A percentile compares a stretch with the other conserved stretches of the same genome.
Evolutionary conservation across 805 yeast genomes (phyloP).

Genomic region (Nakazawaea sp.): DNA sequence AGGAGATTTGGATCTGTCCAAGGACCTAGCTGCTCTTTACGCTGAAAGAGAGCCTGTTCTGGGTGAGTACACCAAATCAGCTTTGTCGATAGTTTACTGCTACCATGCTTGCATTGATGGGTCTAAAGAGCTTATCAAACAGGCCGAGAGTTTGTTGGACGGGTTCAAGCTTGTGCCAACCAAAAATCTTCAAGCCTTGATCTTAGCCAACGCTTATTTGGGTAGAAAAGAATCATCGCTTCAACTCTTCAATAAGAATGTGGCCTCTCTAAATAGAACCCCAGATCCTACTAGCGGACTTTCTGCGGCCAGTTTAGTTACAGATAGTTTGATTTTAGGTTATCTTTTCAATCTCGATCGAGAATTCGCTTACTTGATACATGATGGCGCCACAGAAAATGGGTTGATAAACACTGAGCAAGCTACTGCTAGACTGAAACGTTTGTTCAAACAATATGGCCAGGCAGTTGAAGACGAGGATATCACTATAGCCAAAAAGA

Average conservation of each 20-base stretch:
- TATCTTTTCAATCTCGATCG: slow-evolving; percentile 20
- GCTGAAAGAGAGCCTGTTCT: slow-evolving; percentile 17
- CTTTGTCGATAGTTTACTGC: slow-evolving; percentile 18
- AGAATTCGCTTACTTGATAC: slow-evolving; percentile 24
- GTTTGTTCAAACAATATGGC: slow-evolving; percentile 24
- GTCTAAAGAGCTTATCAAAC: slow-evolving; percentile 12
- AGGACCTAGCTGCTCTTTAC: slow-evolving; percentile 17
- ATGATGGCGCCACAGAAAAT: slow-evolving; percentile 21
- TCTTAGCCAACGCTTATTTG: slow-evolving; percentile 21
- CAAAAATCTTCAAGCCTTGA: slow-evolving; percentile 17
- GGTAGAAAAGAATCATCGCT: slow-evolving; percentile 22
- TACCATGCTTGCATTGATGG: slow-evolving; percentile 16
- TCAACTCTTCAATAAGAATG: slow-evolving; percentile 24
- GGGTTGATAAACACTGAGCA: slow-evolving; percentile 16
- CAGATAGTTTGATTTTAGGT: slow-evolving; percentile 20
- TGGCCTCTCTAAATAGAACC: slow-evolving; percentile 8
- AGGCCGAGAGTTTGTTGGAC: slow-evolving; percentile 22
- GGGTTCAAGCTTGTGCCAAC: slow-evolving; percentile 19
- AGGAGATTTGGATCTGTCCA: slow-evolving; percentile 16
- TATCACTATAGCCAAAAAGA: slow-evolving; percentile 9
- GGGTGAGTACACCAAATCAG: slow-evolving; percentile 15
- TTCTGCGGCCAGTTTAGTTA: slow-evolving; percentile 10
- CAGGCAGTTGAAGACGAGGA: slow-evolving; percentile 16
- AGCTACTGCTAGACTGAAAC: slow-evolving; percentile 16
- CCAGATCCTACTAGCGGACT: background rate